These are phyloP conservation scores for Phaffomyces opuntiae DNA, from an alignment of 805 yeast genomes.

Conservation along the genomic window DNA sequence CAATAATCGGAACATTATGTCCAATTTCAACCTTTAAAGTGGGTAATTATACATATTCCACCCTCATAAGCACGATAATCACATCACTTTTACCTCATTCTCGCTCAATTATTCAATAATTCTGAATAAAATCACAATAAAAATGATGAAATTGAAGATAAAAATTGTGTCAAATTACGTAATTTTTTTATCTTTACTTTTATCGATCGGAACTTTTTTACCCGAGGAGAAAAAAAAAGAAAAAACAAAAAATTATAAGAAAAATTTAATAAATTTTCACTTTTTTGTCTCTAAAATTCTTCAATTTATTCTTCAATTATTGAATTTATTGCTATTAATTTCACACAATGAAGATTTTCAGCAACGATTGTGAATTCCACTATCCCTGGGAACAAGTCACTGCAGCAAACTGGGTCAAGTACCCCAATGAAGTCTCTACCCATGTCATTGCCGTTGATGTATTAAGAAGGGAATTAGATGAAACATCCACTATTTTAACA, in stretches of 20 bases:
- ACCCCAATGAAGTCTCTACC: slow-evolving; percentile 89
- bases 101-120: no score
- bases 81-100: no score
- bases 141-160: no score
- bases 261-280: background rate
- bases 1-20: no score
- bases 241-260: background rate
- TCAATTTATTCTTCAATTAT: background rate
- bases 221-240: background rate
- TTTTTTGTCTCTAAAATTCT: background rate
- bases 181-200: no score
- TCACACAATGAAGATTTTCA: slow-evolving; percentile 66
- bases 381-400: slow-evolving; percentile 94
- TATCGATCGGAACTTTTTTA: no score
- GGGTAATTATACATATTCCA: no score
- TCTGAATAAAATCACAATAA: no score
- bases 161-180: no score
- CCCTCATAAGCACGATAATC: no score
- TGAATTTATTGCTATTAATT: background rate
- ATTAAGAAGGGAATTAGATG: slow-evolving; percentile 60
- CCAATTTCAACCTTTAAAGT: no score
- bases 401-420: slow-evolving; percentile 94
- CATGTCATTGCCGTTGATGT: slow-evolving; percentile 95
- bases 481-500: slow-evolving; percentile 45
- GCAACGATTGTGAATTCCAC: slow-evolving; percentile 58